phyloP scores from a whole-genome alignment of 306 rosid species.

The Astragalus membranaceus region DNA sequence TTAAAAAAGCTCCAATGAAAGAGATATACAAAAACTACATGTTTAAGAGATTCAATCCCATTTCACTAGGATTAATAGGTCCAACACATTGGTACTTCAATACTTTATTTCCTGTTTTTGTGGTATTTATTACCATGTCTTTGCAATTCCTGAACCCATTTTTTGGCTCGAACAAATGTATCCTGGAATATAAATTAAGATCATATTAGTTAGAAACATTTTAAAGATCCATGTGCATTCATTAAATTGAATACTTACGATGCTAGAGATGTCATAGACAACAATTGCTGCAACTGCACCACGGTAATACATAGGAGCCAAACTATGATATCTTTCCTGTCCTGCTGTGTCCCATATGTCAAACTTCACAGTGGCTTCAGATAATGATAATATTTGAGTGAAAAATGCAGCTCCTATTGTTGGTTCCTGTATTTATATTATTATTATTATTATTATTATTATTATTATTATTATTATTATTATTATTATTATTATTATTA shows the following conservation, averaged over 20 bases:
- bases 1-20: not conserved
- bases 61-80: not conserved
- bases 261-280: conserved; percentile 67
- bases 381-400: conserved; percentile 71
- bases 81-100: not conserved
- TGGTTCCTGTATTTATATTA: conserved; percentile 54
- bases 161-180: conserved; percentile 75
- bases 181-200: conserved; percentile 38
- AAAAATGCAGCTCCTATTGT: conserved; percentile 92
- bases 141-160: conserved; percentile 86
- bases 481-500: no score
- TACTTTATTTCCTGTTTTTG: not conserved
- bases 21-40: not conserved
- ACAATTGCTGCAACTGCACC: conserved; percentile 92
- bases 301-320: conserved; percentile 93
- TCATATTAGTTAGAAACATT: not conserved
- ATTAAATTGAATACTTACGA: conserved; percentile 32
- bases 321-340: conserved; percentile 84
- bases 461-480: no score
- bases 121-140: conserved; percentile 56
- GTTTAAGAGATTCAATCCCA: not conserved
- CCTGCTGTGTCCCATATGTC: conserved; percentile 99
- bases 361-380: conserved; percentile 83
- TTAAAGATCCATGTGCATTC: no score
- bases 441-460: no score